Evolutionary conservation across 441 rosid genomes (phyloP), one percentile per base, ranked within the genome.

Genomic region (Adansonia madagascariensis): DNA sequence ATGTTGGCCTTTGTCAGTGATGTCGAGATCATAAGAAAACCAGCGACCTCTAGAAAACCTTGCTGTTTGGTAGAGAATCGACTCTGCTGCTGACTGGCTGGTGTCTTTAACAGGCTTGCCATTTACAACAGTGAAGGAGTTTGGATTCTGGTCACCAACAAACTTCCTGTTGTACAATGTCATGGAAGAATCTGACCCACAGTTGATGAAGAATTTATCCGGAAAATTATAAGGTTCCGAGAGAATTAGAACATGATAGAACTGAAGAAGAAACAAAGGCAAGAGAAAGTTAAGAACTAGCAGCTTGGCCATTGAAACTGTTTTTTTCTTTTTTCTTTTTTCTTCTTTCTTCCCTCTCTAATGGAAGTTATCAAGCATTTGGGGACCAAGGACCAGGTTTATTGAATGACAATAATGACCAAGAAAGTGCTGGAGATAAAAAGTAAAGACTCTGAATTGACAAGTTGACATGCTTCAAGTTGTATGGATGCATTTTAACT

Each of bases 61-160:
- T 6, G 91, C 91, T 31, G 92, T 87, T 76, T 78, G 88, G 67
- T 89, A 88, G 35, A 91, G 80, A 70, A 59, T 9, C 2, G 67
- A 47, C 52, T 5, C 63, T 8, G 62, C 47, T 17, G 85, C 59
- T 24, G 41, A 22, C 64, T 64, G 74, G 59, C 14, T 60, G 50
- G 4, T 73, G 39, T 14, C 41, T 80, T 7, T 10, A 46, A 82
- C 76, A 24, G 81, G 1, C 3, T 24, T 68, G 57, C 79, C 70
- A 15, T 76, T 47, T 71, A 74, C 74, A 8, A 82, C 68, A 71
- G 66, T 57, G 68, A 82, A 67, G 56, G 83, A 78, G 46, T 15
- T 9, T 15, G 85, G 79, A 24, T 72, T 75, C 46, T 76, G 39
- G 71, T 88, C 91, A 2, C 86, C 90, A 10, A 59, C 50, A 76